These are phyloP conservation scores for Suillus discolor DNA, from an alignment of 768 basidiomycete species.

Conservation along the genomic window DNA sequence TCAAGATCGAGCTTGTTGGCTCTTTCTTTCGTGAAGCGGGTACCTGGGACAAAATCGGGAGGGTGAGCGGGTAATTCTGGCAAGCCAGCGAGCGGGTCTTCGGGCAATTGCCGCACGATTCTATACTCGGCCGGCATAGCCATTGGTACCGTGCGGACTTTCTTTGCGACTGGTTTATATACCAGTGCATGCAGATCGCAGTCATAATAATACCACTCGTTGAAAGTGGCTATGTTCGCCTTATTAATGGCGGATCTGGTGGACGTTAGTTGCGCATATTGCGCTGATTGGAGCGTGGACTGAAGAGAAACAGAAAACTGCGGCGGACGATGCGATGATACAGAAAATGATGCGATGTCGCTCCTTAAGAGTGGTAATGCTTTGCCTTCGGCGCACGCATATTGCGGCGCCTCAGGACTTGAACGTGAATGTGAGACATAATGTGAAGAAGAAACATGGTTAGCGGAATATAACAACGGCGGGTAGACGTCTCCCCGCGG, in stretches of 20 bases:
- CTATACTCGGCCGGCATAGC: not conserved
- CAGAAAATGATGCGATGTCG: too few species aligned
- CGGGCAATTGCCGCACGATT: fast-evolving
- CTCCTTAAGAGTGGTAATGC: too few species aligned
- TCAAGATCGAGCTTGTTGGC: too few species aligned
- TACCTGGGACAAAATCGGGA: too few species aligned
- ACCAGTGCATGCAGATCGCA: not conserved
- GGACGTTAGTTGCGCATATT: not conserved
- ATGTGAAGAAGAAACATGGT: too few species aligned
- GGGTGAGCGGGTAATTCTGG: not conserved
- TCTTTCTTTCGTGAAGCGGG: too few species aligned
- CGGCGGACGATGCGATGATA: not conserved
- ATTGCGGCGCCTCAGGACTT: too few species aligned
- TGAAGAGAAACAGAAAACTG: too few species aligned
- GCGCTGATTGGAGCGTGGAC: not conserved
- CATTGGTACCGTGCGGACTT: fast-evolving
- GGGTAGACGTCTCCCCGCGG: too few species aligned
- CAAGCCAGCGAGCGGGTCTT: not conserved
- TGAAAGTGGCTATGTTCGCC: not conserved
- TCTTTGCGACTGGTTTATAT: not conserved
- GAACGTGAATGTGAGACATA: too few species aligned
- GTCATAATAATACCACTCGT: not conserved
- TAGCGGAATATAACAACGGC: too few species aligned
- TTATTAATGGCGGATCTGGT: fast-evolving
- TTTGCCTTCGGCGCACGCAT: too few species aligned